A percentile compares a stretch with the other conserved stretches of the same genome.
phyloP scores from a whole-genome alignment of 1,139 yeast species.

The Pichia sp. region DNA sequence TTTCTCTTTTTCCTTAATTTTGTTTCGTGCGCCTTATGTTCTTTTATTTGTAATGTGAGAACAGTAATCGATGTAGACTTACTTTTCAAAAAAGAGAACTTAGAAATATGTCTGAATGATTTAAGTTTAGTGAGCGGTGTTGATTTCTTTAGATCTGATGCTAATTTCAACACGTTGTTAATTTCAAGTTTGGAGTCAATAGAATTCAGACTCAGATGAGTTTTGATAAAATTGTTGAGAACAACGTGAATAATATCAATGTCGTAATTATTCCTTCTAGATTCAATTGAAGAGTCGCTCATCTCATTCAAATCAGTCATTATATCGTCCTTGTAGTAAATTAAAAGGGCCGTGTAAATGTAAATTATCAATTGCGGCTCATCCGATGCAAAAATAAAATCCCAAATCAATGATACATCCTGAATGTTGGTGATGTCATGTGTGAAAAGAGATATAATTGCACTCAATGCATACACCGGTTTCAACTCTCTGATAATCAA shows the following conservation, averaged over 20 bases:
- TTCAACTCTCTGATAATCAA: constrained; percentile 43
- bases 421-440: constrained; percentile 61
- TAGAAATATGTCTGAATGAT: constrained; percentile 26
- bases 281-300: constrained; percentile 27
- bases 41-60: constrained; percentile 20
- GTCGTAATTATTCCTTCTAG: constrained; percentile 34
- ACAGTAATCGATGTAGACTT: constrained; percentile 14
- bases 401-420: constrained; percentile 61
- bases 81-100: constrained; percentile 26
- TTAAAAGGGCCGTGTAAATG: constrained; percentile 54
- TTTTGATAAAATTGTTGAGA: constrained; percentile 27
- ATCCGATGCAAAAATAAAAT: constrained; percentile 51
- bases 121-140: constrained; percentile 31
- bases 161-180: constrained; percentile 37
- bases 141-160: constrained; percentile 35
- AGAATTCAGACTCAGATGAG: constrained; percentile 27
- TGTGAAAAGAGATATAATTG: constrained; percentile 73
- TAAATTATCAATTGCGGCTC: constrained; percentile 45
- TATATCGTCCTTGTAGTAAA: constrained; percentile 42
- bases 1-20: constrained; percentile 3
- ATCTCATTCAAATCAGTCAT: constrained; percentile 33
- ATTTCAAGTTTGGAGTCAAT: constrained; percentile 35
- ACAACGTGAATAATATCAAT: constrained; percentile 43
- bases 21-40: constrained; percentile 1
- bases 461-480: constrained; percentile 69